Conservation (phyloP, 139 green algal genomes). For the Picochlorum sp. region DNA sequence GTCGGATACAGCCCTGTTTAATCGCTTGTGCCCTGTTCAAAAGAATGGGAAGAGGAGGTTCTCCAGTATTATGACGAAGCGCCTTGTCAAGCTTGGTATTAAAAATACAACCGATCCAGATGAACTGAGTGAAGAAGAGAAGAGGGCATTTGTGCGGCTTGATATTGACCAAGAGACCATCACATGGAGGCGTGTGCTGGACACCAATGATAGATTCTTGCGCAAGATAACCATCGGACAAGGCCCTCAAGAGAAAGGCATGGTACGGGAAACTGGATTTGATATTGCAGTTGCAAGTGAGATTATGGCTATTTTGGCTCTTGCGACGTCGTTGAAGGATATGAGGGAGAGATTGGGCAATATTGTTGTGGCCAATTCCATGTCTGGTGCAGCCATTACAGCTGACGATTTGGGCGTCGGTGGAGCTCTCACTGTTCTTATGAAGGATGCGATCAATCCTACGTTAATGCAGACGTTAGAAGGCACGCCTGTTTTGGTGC, state of each 20-base stretch:
- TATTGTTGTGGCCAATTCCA: constrained; percentile 81
- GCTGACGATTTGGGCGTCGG: constrained; percentile 92
- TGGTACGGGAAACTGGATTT: constrained; percentile 65
- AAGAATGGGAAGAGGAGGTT: constrained; percentile 67
- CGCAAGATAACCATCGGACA: constrained; percentile 79
- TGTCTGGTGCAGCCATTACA: constrained; percentile 70
- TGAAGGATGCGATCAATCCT: constrained; percentile 94
- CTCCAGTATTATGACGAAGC: constrained; percentile 76
- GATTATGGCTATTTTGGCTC: constrained; percentile 98
- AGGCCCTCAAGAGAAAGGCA: constrained; percentile 43
- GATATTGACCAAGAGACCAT: constrained; percentile 86
- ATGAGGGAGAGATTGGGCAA: constrained; percentile 81
- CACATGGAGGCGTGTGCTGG: constrained; percentile 93
- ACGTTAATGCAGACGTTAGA: constrained; percentile 90
- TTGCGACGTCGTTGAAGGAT: constrained; percentile 76
- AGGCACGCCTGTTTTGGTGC: constrained; percentile 89
- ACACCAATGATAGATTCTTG: constrained; percentile 96
- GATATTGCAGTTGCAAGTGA: constrained; percentile 91
- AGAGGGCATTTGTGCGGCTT: constrained; percentile 72
- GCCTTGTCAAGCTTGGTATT: constrained; percentile 89
- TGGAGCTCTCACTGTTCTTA: constrained; percentile 94
- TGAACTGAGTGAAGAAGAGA: constrained; percentile 81
- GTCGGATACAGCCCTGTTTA: constrained; percentile 75
- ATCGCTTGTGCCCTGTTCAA: constrained; percentile 67
- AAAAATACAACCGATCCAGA: constrained; percentile 65